A percentile compares a stretch with the other conserved stretches of the same genome.
These are phyloP conservation scores for Hibiscus trionum DNA, from an alignment of 345 rosid species.

Conservation along the genomic window DNA sequence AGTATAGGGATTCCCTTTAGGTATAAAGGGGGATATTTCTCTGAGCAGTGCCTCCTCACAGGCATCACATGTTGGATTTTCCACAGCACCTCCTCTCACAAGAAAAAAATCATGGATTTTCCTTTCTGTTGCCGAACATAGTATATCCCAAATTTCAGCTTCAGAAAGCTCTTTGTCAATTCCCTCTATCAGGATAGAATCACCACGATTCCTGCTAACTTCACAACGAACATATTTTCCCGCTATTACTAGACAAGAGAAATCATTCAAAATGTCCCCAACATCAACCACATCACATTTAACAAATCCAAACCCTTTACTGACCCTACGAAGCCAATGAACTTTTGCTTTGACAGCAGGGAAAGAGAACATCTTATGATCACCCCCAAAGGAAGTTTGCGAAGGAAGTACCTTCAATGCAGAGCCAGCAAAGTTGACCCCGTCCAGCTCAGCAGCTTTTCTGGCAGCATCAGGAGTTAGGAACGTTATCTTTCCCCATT, in stretches of 20 bases:
- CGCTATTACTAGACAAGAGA: conserved; percentile 39
- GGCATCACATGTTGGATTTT: conserved; percentile 32
- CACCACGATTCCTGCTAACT: conserved; percentile 22
- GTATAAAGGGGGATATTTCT: conserved; percentile 55
- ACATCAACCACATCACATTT: conserved; percentile 45
- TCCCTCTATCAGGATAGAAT: conserved; percentile 36
- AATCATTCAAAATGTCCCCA: conserved; percentile 29
- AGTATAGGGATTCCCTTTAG: conserved; percentile 39
- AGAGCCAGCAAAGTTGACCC: conserved; percentile 50
- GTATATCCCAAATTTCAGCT: conserved; percentile 43
- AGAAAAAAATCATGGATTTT: conserved; percentile 48
- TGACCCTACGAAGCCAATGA: conserved; percentile 62
- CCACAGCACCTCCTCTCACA: conserved; percentile 44
- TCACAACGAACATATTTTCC: conserved; percentile 33
- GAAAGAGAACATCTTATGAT: conserved; percentile 43
- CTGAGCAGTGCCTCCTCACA: conserved; percentile 49
- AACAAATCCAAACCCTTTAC: conserved; percentile 49
- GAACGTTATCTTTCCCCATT: conserved; percentile 86
- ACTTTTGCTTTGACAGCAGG: conserved; percentile 66
- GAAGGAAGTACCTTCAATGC: conserved; percentile 47
- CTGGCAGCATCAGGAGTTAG: conserved; percentile 64
- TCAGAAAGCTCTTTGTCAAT: conserved; percentile 64
- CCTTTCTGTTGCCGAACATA: conserved; percentile 40
- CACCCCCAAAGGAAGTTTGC: conserved; percentile 34
- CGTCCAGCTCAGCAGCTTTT: conserved; percentile 51